Conservation (phyloP, 495 filamentous ascomycete genomes). For the Glarea lozoyensis region DNA sequence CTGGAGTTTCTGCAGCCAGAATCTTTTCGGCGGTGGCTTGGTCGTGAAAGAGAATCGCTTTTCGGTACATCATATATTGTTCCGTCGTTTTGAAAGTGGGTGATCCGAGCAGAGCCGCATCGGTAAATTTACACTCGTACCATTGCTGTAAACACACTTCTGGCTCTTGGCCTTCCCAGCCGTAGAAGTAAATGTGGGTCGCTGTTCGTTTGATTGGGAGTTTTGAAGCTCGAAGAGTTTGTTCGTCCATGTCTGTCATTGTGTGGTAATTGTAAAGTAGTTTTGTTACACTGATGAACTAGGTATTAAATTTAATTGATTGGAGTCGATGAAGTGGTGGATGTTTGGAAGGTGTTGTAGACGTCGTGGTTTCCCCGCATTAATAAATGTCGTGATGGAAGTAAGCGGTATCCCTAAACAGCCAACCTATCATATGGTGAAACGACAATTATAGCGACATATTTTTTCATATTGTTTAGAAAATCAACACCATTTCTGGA, state of each 20-base stretch:
- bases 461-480: too few species aligned
- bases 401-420: too few species aligned
- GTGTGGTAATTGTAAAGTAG: too few species aligned
- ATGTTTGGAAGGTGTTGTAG: too few species aligned
- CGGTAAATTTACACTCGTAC: slow-evolving; percentile 4
- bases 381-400: too few species aligned
- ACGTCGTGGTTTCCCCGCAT: neutral
- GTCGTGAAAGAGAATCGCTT: slow-evolving; percentile 22
- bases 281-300: neutral
- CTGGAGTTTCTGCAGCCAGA: slow-evolving; percentile 13
- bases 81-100: slow-evolving; percentile 6
- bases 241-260: slow-evolving; percentile 5
- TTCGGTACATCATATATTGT: slow-evolving; percentile 29
- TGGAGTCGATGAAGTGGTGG: neutral
- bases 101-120: neutral
- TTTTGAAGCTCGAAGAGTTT: neutral
- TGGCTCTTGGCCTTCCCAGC: slow-evolving; percentile 4
- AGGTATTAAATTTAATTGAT: neutral
- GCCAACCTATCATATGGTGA: too few species aligned
- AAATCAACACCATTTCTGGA: too few species aligned
- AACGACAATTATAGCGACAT: too few species aligned
- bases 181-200: slow-evolving; percentile 8
- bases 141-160: slow-evolving; percentile 9
- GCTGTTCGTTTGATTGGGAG: slow-evolving; percentile 6
- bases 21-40: slow-evolving; percentile 12